Conservation (phyloP, 23 red algal genomes). For the Gracilaria domingensis region DNA sequence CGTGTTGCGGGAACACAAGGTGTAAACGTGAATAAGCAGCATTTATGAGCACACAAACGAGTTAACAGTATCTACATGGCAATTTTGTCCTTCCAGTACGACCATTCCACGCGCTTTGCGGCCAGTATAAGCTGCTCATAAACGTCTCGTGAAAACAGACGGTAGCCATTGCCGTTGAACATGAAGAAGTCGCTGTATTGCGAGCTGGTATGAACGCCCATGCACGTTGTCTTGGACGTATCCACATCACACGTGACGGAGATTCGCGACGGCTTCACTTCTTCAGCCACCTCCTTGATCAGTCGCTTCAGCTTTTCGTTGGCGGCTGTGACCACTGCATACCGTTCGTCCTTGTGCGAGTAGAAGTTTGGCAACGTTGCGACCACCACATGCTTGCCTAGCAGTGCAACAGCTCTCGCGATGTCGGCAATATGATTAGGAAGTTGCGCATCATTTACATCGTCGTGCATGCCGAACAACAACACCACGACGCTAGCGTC, state of each 20-base stretch:
- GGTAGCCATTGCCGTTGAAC: conserved; percentile 50
- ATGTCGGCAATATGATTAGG: conserved; percentile 16
- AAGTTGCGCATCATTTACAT: background rate
- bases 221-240: conserved; percentile 28
- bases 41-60: background rate
- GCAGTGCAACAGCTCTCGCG: background rate
- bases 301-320: background rate
- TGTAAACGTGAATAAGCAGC: background rate
- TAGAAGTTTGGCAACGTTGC: conserved; percentile 44
- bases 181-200: conserved; percentile 28
- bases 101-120: conserved; percentile 62
- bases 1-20: background rate
- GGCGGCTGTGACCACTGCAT: background rate
- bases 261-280: conserved; percentile 4
- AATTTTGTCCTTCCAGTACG: conserved; percentile 40
- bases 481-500: conserved; percentile 46
- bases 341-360: conserved; percentile 10
- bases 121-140: conserved; percentile 43
- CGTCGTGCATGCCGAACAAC: conserved; percentile 53
- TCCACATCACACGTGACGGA: conserved; percentile 29
- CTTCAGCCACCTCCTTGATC: conserved; percentile 15
- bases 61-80: background rate
- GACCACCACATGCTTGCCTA: conserved; percentile 48
- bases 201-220: conserved; percentile 35
- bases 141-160: conserved; percentile 45